Evolutionary conservation across 441 rosid species (phyloP).

Genomic region (Gossypium davidsonii): DNA sequence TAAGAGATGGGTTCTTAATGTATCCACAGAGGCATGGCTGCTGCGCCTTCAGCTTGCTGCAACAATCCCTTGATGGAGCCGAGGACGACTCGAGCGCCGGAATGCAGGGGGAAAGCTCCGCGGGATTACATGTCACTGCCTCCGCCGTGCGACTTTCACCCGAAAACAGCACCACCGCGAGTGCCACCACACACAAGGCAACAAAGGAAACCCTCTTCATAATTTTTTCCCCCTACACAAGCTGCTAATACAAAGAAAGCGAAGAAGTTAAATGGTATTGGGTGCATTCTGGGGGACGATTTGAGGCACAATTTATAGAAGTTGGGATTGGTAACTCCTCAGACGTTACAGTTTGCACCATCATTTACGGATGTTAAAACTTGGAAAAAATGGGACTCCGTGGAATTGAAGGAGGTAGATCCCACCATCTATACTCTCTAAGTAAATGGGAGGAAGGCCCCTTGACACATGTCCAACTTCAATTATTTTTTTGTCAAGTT

Average conservation of each 20-base stretch:
- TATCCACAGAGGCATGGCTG: constrained; percentile 40
- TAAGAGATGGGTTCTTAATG: constrained; percentile 28
- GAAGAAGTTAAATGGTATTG: not conserved
- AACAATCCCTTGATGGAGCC: constrained; percentile 30
- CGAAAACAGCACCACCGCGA: constrained; percentile 7
- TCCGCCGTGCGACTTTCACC: constrained; percentile 7
- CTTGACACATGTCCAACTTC: too few relatives aligned
- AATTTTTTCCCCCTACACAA: not conserved
- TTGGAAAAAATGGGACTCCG: not conserved
- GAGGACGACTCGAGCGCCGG: constrained; percentile 16
- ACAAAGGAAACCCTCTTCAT: constrained; percentile 1
- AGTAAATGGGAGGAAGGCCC: too few relatives aligned
- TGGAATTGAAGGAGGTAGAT: not conserved
- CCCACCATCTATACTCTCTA: not conserved
- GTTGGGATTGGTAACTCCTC: not conserved
- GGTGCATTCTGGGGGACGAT: not conserved
- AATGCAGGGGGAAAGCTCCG: constrained; percentile 30
- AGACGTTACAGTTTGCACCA: not conserved
- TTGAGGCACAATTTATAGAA: not conserved
- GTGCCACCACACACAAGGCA: constrained; percentile 3
- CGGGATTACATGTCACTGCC: constrained; percentile 23
- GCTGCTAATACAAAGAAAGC: not conserved
- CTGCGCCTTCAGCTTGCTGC: constrained; percentile 39
- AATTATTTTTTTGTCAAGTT: too few relatives aligned
- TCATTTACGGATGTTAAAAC: not conserved